phyloP scores from a whole-genome alignment of 2,329 filamentous ascomycete species.

The Alternaria ventricosa region DNA sequence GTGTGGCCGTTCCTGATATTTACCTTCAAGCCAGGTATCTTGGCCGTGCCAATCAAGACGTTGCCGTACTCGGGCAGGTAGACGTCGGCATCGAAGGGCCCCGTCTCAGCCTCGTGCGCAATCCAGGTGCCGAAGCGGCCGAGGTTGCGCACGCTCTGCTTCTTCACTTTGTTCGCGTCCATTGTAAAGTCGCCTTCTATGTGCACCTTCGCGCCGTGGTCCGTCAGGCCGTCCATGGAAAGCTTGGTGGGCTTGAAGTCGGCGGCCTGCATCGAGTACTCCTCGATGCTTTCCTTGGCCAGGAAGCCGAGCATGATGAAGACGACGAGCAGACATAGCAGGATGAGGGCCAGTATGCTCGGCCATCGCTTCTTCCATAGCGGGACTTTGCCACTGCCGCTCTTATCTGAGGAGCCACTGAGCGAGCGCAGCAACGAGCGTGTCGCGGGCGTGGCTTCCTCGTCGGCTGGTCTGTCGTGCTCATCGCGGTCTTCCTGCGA shows the following conservation, averaged over 20 bases:
- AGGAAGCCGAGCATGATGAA: conserved; percentile 85
- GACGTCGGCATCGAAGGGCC: conserved; percentile 74
- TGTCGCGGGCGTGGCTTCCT: conserved; percentile 38
- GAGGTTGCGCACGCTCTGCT: conserved; percentile 73
- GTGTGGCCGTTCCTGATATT: conserved; percentile 78
- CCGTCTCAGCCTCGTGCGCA: conserved; percentile 75
- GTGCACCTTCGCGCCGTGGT: conserved; percentile 76
- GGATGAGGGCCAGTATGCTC: conserved; percentile 73
- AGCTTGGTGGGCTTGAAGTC: conserved; percentile 83
- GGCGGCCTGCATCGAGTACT: conserved; percentile 84
- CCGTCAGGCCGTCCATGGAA: conserved; percentile 83
- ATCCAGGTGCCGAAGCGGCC: conserved; percentile 83
- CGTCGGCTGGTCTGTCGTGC: conserved; percentile 28
- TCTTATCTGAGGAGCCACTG: conserved; percentile 27
- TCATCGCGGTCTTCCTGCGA: conserved; percentile 34
- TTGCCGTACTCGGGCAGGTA: conserved; percentile 84
- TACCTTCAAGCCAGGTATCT: conserved; percentile 76
- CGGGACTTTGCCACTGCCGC: conserved; percentile 30
- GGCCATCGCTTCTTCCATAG: conserved; percentile 69
- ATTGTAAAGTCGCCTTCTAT: conserved; percentile 83
- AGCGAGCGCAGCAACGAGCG: conserved; percentile 47
- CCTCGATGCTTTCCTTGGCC: conserved; percentile 77
- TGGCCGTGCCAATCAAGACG: conserved; percentile 76
- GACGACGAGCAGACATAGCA: conserved; percentile 69
- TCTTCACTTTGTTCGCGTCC: conserved; percentile 76